Conservation (phyloP, 2,329 filamentous ascomycete genomes). For the Colletotrichum musae region DNA sequence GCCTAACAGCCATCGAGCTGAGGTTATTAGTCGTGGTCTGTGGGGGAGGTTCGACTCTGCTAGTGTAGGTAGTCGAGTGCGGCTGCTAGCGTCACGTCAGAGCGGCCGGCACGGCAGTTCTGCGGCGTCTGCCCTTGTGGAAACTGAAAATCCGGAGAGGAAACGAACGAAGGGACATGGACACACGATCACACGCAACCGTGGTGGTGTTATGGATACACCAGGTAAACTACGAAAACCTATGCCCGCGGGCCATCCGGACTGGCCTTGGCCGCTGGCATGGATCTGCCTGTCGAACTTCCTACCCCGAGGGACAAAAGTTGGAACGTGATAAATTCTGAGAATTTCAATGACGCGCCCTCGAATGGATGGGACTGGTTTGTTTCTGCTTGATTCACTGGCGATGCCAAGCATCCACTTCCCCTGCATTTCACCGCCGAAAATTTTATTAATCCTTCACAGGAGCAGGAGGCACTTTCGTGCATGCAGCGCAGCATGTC, state of each 20-base stretch:
- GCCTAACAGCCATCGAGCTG: not conserved
- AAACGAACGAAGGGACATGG: too few species aligned
- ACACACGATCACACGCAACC: too few species aligned
- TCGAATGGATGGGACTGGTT: not conserved
- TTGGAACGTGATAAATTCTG: not conserved
- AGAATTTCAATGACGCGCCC: constrained; percentile 9
- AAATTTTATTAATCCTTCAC: constrained; percentile 14
- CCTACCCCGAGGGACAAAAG: not conserved
- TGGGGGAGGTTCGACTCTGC: too few species aligned
- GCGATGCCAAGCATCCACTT: constrained; percentile 35
- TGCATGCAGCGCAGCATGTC: not conserved
- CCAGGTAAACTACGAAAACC: too few species aligned
- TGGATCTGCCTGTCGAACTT: constrained; percentile 30
- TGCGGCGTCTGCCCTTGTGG: not conserved
- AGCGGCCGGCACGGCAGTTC: constrained; percentile 29
- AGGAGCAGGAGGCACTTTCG: not conserved
- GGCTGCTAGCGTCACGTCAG: constrained; percentile 18
- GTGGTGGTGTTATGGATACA: too few species aligned
- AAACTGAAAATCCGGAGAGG: not conserved
- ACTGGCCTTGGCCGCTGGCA: constrained; percentile 15
- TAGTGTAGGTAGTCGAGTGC: not conserved
- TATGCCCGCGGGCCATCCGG: constrained; percentile 1
- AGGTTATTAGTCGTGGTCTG: too few species aligned
- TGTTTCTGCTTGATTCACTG: constrained; percentile 24
- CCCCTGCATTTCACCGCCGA: constrained; percentile 34